These are phyloP conservation scores for Cicer judaicum DNA, from an alignment of 306 rosid species.

Conservation along the genomic window DNA sequence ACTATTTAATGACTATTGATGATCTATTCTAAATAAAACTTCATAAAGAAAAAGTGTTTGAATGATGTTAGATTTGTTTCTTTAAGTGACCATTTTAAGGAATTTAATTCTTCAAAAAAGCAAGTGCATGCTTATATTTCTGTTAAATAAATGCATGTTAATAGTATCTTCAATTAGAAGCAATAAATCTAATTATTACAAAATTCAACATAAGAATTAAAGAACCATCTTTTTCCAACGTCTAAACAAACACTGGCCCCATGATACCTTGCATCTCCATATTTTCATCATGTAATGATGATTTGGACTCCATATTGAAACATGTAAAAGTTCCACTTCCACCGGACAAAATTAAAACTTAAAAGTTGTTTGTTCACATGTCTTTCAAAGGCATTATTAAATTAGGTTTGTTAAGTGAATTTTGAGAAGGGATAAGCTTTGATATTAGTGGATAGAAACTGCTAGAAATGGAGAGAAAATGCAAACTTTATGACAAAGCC, in stretches of 20 bases:
- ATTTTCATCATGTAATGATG: slow-evolving; percentile 42
- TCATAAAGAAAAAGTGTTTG: no score
- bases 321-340: slow-evolving; percentile 47
- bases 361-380: slow-evolving; percentile 59
- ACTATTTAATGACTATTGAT: no score
- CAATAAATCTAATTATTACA: neutral
- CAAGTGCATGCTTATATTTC: slow-evolving; percentile 5
- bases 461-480: slow-evolving; percentile 23
- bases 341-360: slow-evolving; percentile 32
- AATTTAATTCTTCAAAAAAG: neutral
- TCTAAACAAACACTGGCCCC: slow-evolving; percentile 28
- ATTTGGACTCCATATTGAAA: slow-evolving; percentile 22
- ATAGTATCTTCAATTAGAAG: slow-evolving; percentile 3
- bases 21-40: no score
- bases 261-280: slow-evolving; percentile 29
- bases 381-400: slow-evolving; percentile 48
- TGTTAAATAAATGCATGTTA: neutral
- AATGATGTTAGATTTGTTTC: slow-evolving; percentile 4
- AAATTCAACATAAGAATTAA: neutral
- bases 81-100: slow-evolving; percentile 9
- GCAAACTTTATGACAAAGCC: slow-evolving; percentile 66
- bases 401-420: slow-evolving; percentile 44
- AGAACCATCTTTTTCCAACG: neutral
- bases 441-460: slow-evolving; percentile 34
- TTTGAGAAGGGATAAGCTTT: slow-evolving; percentile 38